A percentile compares a stretch with the other conserved stretches of the same genome.
These are phyloP conservation scores for Chlorella vulgaris DNA, from an alignment of 139 green algal species.

Conservation along the genomic window DNA sequence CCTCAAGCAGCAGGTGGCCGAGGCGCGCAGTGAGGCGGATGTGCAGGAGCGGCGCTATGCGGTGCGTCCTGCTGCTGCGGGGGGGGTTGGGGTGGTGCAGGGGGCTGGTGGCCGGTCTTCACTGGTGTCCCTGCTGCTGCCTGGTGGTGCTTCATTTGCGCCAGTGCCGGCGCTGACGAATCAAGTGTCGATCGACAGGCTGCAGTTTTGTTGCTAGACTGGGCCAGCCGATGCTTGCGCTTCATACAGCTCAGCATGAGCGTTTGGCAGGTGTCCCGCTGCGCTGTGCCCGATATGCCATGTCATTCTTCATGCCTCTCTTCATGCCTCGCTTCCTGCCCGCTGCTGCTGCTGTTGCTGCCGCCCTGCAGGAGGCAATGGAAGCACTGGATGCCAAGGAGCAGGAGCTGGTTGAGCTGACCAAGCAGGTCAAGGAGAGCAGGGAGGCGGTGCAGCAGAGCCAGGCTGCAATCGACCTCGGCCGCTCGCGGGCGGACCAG, in stretches of 20 bases:
- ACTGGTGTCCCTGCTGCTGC: neutral
- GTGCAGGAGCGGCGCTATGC: constrained; percentile 1
- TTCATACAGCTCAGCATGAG: too few species aligned
- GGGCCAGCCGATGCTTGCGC: too few species aligned
- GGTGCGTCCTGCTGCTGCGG: neutral
- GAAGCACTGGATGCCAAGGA: constrained; percentile 12
- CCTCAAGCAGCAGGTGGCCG: constrained; percentile 33
- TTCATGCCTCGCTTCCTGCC: neutral
- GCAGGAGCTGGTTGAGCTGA: neutral
- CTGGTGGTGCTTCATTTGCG: too few species aligned
- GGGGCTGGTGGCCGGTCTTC: neutral
- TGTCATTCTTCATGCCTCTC: too few species aligned
- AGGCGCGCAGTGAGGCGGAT: constrained; percentile 4
- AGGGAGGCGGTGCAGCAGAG: neutral
- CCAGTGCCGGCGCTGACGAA: too few species aligned
- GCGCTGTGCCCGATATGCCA: too few species aligned
- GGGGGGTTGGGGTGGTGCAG: neutral
- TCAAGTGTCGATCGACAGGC: too few species aligned
- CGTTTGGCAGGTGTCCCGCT: too few species aligned
- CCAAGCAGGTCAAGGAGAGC: neutral
- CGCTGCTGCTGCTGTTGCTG: neutral
- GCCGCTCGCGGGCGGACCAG: neutral
- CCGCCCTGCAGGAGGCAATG: neutral
- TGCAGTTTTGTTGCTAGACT: too few species aligned
- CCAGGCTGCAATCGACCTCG: constrained; percentile 12